phyloP scores from a whole-genome alignment of 441 rosid species.

The Sinapis alba region DNA sequence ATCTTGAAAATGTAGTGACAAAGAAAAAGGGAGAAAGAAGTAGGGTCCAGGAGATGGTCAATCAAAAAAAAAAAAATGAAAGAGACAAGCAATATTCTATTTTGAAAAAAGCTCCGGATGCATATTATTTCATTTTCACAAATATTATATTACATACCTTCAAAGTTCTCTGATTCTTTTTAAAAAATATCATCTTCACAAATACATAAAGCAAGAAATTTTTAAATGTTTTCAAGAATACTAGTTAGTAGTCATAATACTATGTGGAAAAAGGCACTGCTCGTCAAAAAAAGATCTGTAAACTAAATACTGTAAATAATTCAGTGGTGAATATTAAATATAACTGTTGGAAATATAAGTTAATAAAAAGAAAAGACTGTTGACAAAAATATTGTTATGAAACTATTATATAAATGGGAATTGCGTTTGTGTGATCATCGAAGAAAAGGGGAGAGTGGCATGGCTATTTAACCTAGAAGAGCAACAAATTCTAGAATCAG shows the following conservation, averaged over 20 bases:
- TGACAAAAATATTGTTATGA: not conserved
- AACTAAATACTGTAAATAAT: not conserved
- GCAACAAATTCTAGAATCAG: not conserved
- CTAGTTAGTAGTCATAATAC: not conserved
- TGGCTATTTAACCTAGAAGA: not conserved
- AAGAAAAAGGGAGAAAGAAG: too few species aligned
- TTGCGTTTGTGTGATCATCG: not conserved
- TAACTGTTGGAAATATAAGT: not conserved
- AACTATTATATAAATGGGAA: not conserved
- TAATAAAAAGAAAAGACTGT: not conserved
- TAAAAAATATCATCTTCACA: not conserved
- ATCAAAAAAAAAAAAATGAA: too few species aligned
- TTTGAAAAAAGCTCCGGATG: too few species aligned
- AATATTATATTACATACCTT: too few species aligned
- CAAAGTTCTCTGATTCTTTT: too few species aligned
- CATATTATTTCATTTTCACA: not conserved
- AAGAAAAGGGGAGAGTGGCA: too few species aligned
- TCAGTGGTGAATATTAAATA: not conserved
- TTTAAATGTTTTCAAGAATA: not conserved
- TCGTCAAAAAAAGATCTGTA: not conserved
- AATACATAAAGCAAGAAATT: not conserved
- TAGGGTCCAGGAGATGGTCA: too few species aligned
- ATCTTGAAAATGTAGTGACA: too few species aligned
- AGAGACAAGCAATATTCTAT: too few species aligned
- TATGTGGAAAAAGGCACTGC: not conserved